Percentiles rank a stretch among this genome's conserved stretches.
Conservation (phyloP, 495 filamentous ascomycete genomes). For the Penicillium herquei region DNA sequence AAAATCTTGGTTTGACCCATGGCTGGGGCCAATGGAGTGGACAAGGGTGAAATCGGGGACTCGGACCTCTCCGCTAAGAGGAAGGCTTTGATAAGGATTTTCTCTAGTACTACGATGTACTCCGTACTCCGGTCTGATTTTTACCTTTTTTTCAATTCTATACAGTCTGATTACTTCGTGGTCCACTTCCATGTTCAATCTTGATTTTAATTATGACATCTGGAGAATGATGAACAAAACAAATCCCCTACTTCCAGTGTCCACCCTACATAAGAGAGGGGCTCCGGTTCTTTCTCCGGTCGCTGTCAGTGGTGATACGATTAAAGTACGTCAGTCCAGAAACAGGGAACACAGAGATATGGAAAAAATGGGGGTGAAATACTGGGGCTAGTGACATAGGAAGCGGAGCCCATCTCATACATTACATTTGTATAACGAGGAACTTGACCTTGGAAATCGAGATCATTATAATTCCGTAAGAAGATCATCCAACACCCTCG, state of each 20-base stretch:
- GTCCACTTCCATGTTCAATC: too few species aligned
- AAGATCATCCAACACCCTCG: constrained; percentile 17
- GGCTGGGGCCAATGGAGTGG: constrained; percentile 3
- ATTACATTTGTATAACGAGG: too few species aligned
- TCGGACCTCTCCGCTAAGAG: constrained; percentile 9
- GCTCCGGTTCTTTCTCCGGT: background rate
- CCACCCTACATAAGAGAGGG: too few species aligned
- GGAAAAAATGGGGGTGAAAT: constrained; percentile 4
- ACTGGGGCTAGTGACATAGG: too few species aligned
- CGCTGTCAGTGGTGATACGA: constrained; percentile 2
- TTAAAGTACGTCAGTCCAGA: constrained; percentile 13
- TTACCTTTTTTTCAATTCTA: background rate
- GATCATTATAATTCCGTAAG: constrained; percentile 5
- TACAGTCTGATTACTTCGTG: too few species aligned
- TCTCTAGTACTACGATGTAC: constrained; percentile 1
- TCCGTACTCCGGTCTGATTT: background rate
- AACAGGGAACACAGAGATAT: constrained; percentile 18
- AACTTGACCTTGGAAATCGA: constrained; percentile 4
- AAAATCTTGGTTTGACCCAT: background rate
- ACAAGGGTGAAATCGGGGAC: background rate
- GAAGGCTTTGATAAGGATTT: constrained; percentile 6
- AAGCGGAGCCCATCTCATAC: constrained; percentile 1
- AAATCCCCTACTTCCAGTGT: background rate
- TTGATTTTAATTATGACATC: too few species aligned
- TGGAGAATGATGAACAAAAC: too few species aligned